These are phyloP conservation scores for Citropsis articulata DNA, from an alignment of 345 rosid species.

Conservation along the genomic window DNA sequence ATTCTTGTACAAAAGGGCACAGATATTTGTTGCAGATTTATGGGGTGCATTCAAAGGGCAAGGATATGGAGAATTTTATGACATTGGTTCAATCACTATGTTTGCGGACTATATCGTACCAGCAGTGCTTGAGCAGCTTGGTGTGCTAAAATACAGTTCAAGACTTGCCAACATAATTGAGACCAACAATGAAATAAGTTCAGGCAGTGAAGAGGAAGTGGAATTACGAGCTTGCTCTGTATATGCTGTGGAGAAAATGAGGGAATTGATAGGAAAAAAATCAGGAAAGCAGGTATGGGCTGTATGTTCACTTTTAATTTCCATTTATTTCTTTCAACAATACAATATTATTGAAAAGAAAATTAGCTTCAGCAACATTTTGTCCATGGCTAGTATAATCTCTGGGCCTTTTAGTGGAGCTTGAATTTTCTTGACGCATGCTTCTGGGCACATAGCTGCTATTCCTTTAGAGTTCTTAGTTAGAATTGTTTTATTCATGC, in stretches of 20 bases:
- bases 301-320: neutral
- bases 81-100: slow-evolving; percentile 63
- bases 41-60: slow-evolving; percentile 84
- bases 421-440: neutral
- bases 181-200: slow-evolving; percentile 43
- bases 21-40: slow-evolving; percentile 76
- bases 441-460: neutral
- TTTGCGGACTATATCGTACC: slow-evolving; percentile 85
- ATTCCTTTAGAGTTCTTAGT: neutral
- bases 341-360: neutral
- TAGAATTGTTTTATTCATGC: neutral
- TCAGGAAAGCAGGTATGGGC: slow-evolving; percentile 59
- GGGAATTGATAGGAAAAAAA: slow-evolving; percentile 52
- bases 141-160: slow-evolving; percentile 67
- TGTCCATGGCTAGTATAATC: neutral
- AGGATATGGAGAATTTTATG: slow-evolving; percentile 66
- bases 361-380: neutral
- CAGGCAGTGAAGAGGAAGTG: slow-evolving; percentile 82
- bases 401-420: neutral
- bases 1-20: slow-evolving; percentile 79
- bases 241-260: slow-evolving; percentile 78
- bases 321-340: neutral
- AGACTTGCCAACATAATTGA: slow-evolving; percentile 46
- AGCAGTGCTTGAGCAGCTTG: slow-evolving; percentile 71
- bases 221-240: slow-evolving; percentile 80